Evolutionary conservation across 768 basidiomycete species (phyloP).

Genomic region (Coprinopsis marcescibilis): DNA sequence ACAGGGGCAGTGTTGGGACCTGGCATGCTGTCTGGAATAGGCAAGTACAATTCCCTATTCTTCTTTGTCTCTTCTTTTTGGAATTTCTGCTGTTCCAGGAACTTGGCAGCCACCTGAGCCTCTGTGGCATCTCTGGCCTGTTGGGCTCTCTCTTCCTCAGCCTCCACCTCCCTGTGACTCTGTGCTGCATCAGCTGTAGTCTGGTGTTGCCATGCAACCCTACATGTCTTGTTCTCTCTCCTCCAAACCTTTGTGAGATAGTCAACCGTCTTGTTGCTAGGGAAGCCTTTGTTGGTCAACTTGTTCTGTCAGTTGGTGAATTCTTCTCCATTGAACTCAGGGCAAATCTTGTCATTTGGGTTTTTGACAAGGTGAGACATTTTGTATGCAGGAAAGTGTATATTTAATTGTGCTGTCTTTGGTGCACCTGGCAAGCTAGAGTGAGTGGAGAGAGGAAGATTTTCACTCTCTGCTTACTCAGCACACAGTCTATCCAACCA

Average conservation of each 20-base stretch:
- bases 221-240: neutral
- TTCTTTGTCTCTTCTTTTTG: neutral
- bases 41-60: neutral
- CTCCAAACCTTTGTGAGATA: neutral
- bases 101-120: neutral
- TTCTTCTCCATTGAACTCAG: neutral
- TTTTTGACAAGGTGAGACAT: conserved; percentile 10
- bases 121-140: neutral
- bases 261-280: neutral
- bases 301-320: neutral
- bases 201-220: neutral
- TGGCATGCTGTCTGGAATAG: neutral
- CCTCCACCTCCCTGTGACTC: too few relatives aligned
- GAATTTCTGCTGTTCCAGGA: neutral
- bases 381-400: too few relatives aligned
- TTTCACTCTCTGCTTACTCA: too few relatives aligned
- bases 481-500: too few relatives aligned
- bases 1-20: neutral
- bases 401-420: too few relatives aligned
- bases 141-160: neutral
- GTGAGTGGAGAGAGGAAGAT: too few relatives aligned
- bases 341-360: neutral
- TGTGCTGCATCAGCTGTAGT: neutral
- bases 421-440: too few relatives aligned
- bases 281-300: neutral